Evolutionary conservation across 1,139 yeast genomes (phyloP), one percentile per base, ranked within the genome.

Genomic region (Suhomyces terraborum): DNA sequence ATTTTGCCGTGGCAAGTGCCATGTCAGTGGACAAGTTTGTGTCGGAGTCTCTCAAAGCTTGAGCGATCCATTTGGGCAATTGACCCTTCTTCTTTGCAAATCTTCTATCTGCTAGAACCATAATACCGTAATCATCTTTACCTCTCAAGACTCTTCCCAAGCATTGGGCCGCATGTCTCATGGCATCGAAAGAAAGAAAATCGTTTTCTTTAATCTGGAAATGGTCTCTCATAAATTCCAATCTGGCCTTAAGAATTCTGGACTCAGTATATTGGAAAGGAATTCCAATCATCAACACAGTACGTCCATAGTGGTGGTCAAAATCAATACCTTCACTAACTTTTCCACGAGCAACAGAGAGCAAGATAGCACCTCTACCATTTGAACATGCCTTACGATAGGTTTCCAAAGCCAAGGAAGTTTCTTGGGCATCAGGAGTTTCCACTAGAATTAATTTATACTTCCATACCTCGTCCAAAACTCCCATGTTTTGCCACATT

Each of bases 151-250:
- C 98, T 59, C 99, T 80, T 10, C 99, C 99, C 55, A 93, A 67
- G 66, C 99, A 93, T 65, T 93, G 99, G 0, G 99, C 98, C 3
- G 98, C 99, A 69, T 93, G 99, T 59, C 99, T 80, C 98, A 93
- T 94, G 23, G 99, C 99, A 66, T 93, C 99, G 75, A 93, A 93
- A 17, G 98, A 89, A 33, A 93, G 64, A 58, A 93, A 93, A 56
- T 94, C 98, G 58, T 88, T 91, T 57, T 93, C 98, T 49, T 88
- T 76, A 40, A 93, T 93, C 54, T 88, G 95, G 58, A 80, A 91
- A 58, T 89, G 91, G 59, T 93, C 98, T 53, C 98, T 75, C 62
- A 93, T 66, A 56, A 93, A 93, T 61, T 94, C 98, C 40, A 93
- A 71, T 43, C 98, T 78, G 0, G 99, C 98, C 55, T 93, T 94